phyloP scores from a whole-genome alignment of 2,329 filamentous ascomycete species.

The Aspergillus sp. region DNA sequence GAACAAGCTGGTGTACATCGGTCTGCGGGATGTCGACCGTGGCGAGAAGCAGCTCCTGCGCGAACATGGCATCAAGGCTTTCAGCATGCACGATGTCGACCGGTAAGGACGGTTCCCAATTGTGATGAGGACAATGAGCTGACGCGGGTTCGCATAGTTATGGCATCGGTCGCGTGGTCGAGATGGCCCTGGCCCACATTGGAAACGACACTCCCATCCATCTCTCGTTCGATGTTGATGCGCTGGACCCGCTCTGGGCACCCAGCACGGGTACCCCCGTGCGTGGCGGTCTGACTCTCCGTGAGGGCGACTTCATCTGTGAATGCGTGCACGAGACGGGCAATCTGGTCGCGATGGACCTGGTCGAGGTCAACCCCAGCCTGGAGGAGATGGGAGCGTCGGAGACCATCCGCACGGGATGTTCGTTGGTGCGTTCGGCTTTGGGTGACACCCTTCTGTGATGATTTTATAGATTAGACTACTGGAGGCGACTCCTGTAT shows the following conservation, averaged over 20 bases:
- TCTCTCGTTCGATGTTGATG: conserved; percentile 95
- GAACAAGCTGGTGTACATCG: conserved; percentile 94
- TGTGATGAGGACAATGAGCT: background rate
- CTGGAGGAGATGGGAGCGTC: conserved; percentile 67
- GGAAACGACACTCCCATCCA: conserved; percentile 94
- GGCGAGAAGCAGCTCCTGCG: conserved; percentile 89
- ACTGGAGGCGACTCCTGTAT: background rate
- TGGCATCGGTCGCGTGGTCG: conserved; percentile 92
- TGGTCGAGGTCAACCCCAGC: conserved; percentile 78
- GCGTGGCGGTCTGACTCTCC: conserved; percentile 83
- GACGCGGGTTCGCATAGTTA: conserved; percentile 53
- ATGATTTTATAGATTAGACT: background rate
- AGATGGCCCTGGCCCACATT: conserved; percentile 97
- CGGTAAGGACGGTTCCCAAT: conserved; percentile 51
- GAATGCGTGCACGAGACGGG: conserved; percentile 80
- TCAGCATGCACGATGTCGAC: conserved; percentile 98
- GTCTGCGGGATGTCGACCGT: conserved; percentile 85
- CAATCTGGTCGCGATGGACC: conserved; percentile 72
- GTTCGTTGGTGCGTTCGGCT: conserved; percentile 86
- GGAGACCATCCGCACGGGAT: conserved; percentile 87
- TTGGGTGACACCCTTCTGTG: conserved; percentile 86
- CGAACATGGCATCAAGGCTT: conserved; percentile 89
- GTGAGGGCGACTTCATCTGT: conserved; percentile 96
- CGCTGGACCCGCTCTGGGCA: conserved; percentile 92
- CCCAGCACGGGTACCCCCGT: conserved; percentile 95